Base-by-base conservation (phyloP, 345 rosid genomes). In the Aquilaria yunnanensis region DNA sequence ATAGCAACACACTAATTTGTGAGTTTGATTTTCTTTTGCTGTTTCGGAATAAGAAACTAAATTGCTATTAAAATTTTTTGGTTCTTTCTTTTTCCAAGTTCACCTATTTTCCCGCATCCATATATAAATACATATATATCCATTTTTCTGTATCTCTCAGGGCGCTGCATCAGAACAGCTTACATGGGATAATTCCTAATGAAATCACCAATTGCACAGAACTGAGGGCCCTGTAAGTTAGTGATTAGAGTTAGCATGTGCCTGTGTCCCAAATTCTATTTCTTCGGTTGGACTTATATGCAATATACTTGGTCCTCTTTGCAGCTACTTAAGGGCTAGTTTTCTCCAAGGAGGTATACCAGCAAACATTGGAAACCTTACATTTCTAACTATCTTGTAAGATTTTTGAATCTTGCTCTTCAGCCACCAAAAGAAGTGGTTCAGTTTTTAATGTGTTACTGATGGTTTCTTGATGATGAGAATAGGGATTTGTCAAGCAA, bases 401-500 rank as follows among this genome's bases (percentile, higher is more conserved):
- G 79, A 51, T 77, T 37, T 52, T 10, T 16, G 2, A 29, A 47
- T 50, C 13, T 46, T 58, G 32, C 56, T 37, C 51, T 43, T 52
- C 23, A 16, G 16, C 29, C 7, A 16, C 32, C 5, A 4, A 37
- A 62, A 52, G 12, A 51, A 29, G 13, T 14, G 9, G 13, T 12
- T 16, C 30, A 34, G 29, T 4, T 37, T 62, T n/a, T 32, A 30
- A 2, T 52, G 54, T 11, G 32, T 49, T 8, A n/a, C 60, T 13
- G 29, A 48, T 47, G 51, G 16, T 32, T 56, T 11, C 45, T 41
- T 13, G 14, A 13, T 61, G 59, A 37, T 37, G 43, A 37, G 53
- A 56, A 81, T 54, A 93, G 98, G 80, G 98, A 93, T 78, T 72
- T 93, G 67, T 93, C 98, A 45, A 93, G 98, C 85, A 93, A 93